Conservation (phyloP, 345 rosid genomes). For the Adansonia digitata region DNA sequence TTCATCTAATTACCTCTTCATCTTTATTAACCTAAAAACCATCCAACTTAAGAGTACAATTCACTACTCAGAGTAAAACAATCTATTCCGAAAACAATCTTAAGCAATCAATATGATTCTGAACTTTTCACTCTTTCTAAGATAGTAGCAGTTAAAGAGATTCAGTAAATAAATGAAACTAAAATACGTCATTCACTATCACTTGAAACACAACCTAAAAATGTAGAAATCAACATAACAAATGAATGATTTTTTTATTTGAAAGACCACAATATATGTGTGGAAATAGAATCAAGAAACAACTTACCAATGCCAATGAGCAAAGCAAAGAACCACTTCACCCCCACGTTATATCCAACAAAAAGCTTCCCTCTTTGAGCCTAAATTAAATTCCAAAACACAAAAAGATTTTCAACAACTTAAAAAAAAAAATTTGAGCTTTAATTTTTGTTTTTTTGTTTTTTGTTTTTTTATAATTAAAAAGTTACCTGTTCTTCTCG, state of each 20-base stretch:
- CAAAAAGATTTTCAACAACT: neutral
- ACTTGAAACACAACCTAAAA: neutral
- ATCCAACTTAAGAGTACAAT: neutral
- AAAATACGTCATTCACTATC: neutral
- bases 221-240: neutral
- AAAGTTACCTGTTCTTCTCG: slow-evolving; percentile 74
- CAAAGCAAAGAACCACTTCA: slow-evolving; percentile 2
- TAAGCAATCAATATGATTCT: neutral
- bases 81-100: neutral
- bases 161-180: neutral
- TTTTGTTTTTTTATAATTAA: neutral
- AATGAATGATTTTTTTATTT: neutral
- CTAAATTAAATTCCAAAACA: slow-evolving; percentile 25
- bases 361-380: slow-evolving; percentile 85
- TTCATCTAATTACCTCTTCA: neutral
- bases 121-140: neutral
- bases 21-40: neutral
- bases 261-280: neutral
- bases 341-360: slow-evolving; percentile 38
- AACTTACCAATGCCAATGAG: neutral
- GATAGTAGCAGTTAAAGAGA: neutral
- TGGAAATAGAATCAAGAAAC: neutral
- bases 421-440: neutral
- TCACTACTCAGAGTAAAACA: neutral
- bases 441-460: neutral